Base-by-base conservation (phyloP, 768 basidiomycete genomes). In the Amanita polypyramis region DNA sequence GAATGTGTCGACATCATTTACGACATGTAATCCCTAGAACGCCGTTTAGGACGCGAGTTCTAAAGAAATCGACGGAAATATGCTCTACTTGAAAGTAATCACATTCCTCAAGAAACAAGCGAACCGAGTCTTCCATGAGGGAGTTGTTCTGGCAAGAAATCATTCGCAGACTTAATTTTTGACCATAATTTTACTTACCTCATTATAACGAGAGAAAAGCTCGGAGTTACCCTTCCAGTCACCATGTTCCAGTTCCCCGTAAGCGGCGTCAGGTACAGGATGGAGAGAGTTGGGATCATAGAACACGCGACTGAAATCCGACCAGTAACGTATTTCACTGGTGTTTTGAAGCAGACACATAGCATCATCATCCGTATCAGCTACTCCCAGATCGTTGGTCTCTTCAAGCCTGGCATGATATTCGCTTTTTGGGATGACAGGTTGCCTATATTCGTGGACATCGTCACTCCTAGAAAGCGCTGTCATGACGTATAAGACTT, bases 51-150 rank as follows among this genome's bases (percentile, higher is more conserved):
- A 19, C 32, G 35, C 20, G 20, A 19, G 17, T 15, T 23, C 14
- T n/a, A n/a, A 35, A 43, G 11, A n/a, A 23, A 37, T 32, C 40
- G 40, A 45, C 12, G 1, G 37, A n/a, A 32, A 14, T 43, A 43
- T 46, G 23, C 23, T 38, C 15, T 53, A 84, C 86, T 76, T 88
- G 87, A 11, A 82, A 68, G 44, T 74, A 73, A 58, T 88, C 75
- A 56, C 84, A 85, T 54, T 87, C 85, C 58, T 91, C 87, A 4
- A 85, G 70, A 47, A 84, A 75, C 12, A 72, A 65, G 14, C 87
- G 74, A 44, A 89, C 67, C 10, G 78, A 69, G 4, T 74, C 78
- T 36, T 89, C 85, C 76, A 86, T 80, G 41, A 88, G 56, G 43
- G 73, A 74, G n/a, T 63, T 64, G 37, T 78, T 74, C 85, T 88